Conservation (phyloP, 805 yeast genomes). For the Ogataea pilisensis region DNA sequence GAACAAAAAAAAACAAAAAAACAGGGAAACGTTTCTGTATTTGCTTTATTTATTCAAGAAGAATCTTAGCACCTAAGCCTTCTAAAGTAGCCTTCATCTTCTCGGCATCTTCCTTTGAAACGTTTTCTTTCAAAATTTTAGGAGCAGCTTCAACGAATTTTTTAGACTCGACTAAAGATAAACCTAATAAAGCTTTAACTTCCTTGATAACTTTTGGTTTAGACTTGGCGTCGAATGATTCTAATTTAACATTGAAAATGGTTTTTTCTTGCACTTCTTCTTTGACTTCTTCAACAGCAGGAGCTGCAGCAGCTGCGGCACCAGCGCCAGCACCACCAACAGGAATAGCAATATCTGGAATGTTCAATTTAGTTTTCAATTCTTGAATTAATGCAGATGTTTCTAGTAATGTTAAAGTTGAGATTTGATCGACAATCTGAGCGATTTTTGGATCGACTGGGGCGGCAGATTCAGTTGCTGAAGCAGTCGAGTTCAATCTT, state of each 20-base stretch:
- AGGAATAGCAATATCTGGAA: slow-evolving; percentile 80
- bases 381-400: slow-evolving; percentile 84
- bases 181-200: slow-evolving; percentile 85
- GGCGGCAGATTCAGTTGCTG: slow-evolving; percentile 33
- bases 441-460: slow-evolving; percentile 85
- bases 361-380: slow-evolving; percentile 76
- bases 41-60: slow-evolving; percentile 58
- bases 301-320: slow-evolving; percentile 65
- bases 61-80: slow-evolving; percentile 90
- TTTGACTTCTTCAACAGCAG: slow-evolving; percentile 66
- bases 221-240: slow-evolving; percentile 87
- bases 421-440: slow-evolving; percentile 83
- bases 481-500: slow-evolving; percentile 46
- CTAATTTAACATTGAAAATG: slow-evolving; percentile 86
- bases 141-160: slow-evolving; percentile 98
- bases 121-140: slow-evolving; percentile 89
- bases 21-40: not conserved
- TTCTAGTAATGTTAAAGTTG: slow-evolving; percentile 87
- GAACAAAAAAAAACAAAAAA: too few species aligned
- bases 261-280: slow-evolving; percentile 88
- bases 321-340: slow-evolving; percentile 59
- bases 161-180: slow-evolving; percentile 94
- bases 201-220: slow-evolving; percentile 98
- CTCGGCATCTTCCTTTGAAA: slow-evolving; percentile 95
- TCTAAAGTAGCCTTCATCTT: slow-evolving; percentile 91